Conservation (phyloP, 2,329 filamentous ascomycete genomes). For the Monilinia aucupariae region DNA sequence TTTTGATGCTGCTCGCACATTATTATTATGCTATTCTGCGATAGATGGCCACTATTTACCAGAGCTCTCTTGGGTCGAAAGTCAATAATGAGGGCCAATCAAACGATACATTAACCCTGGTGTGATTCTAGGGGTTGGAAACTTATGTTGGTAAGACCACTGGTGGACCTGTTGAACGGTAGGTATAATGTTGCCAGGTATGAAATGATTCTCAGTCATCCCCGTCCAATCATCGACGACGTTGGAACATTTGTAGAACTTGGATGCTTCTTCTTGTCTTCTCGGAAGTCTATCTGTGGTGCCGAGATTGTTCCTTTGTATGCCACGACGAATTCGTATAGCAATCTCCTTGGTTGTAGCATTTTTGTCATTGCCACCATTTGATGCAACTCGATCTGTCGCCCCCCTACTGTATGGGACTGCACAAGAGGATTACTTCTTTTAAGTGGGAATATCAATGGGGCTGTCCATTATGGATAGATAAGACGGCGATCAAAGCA, state of each 20-base stretch:
- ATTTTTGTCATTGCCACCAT: not conserved
- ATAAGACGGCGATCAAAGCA: not conserved
- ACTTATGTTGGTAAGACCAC: conserved; percentile 2
- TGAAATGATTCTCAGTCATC: not conserved
- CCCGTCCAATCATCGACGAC: not conserved
- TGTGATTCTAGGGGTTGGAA: not conserved
- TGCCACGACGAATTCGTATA: not conserved
- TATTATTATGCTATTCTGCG: too few relatives aligned
- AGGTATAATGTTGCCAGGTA: not conserved
- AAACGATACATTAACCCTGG: not conserved
- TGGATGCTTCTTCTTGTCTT: not conserved
- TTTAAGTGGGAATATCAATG: not conserved
- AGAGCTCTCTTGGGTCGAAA: not conserved
- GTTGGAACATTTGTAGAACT: not conserved
- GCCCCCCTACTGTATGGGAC: not conserved
- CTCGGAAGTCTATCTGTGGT: not conserved
- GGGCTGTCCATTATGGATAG: not conserved
- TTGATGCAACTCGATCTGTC: too few relatives aligned
- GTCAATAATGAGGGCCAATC: not conserved
- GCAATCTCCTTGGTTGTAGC: not conserved
- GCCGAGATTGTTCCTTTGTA: conserved; percentile 1
- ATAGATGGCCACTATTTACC: not conserved
- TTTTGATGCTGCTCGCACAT: too few relatives aligned
- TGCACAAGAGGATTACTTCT: not conserved
- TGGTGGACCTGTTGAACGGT: not conserved